Conservation (phyloP, 2,329 filamentous ascomycete species). For the Teratosphaeria epicoccoides region DNA sequence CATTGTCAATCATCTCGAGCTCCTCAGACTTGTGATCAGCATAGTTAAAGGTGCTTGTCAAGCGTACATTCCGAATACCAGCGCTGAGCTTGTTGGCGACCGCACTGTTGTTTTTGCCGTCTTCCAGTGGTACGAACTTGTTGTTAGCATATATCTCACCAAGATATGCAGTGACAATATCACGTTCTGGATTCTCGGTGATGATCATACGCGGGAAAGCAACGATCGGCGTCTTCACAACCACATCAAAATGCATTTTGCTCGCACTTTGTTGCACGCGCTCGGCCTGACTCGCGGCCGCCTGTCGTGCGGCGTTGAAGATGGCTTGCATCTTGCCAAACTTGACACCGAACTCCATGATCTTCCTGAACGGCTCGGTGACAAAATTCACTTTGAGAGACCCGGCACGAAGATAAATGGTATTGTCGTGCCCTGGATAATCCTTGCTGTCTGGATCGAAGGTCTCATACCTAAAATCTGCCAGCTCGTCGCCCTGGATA, state of each 20-base stretch:
- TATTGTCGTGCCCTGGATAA: constrained; percentile 92
- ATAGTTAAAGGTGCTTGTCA: constrained; percentile 86
- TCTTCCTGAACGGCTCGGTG: constrained; percentile 94
- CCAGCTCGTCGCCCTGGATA: constrained; percentile 89
- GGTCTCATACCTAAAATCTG: constrained; percentile 95
- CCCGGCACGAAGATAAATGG: constrained; percentile 78
- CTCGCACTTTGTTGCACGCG: constrained; percentile 85
- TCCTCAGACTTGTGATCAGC: constrained; percentile 62
- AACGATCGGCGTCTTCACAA: constrained; percentile 90
- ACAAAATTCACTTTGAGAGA: constrained; percentile 96
- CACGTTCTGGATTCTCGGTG: constrained; percentile 59
- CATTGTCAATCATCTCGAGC: constrained; percentile 91
- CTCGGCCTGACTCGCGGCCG: constrained; percentile 83
- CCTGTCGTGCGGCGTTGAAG: constrained; percentile 92
- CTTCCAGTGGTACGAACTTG: constrained; percentile 74
- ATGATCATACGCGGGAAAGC: constrained; percentile 76
- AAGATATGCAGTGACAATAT: constrained; percentile 82
- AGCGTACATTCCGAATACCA: constrained; percentile 80
- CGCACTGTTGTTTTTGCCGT: constrained; percentile 53
- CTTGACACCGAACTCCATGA: constrained; percentile 94
- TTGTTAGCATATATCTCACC: constrained; percentile 98
- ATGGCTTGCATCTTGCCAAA: constrained; percentile 99
- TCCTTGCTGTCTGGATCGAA: constrained; percentile 66
- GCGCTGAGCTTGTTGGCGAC: constrained; percentile 83
- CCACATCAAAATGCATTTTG: constrained; percentile 86